phyloP scores from a whole-genome alignment of 306 rosid species.

The Urtica urens region DNA sequence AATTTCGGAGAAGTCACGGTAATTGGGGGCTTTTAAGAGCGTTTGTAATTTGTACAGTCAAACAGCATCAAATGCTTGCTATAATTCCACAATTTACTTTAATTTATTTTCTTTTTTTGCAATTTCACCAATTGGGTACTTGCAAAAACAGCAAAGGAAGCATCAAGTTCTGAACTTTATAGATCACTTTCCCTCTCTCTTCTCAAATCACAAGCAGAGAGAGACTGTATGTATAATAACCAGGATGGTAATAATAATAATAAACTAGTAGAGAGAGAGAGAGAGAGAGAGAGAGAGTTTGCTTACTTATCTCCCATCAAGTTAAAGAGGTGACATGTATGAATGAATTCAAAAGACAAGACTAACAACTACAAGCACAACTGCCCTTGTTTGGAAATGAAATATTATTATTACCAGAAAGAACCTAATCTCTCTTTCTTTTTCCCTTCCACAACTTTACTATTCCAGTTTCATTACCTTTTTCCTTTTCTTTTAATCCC shows the following conservation, averaged over 20 bases:
- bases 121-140: slow-evolving; percentile 37
- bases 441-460: slow-evolving; percentile 27
- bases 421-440: slow-evolving; percentile 45
- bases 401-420: slow-evolving; percentile 72
- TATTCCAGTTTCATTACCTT: slow-evolving; percentile 13
- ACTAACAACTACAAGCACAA: slow-evolving; percentile 84
- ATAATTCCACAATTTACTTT: slow-evolving; percentile 26
- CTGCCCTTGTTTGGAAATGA: slow-evolving; percentile 68
- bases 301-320: slow-evolving; percentile 59
- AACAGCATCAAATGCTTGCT: slow-evolving; percentile 37
- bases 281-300: slow-evolving; percentile 11
- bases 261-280: slow-evolving; percentile 7
- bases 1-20: slow-evolving; percentile 19
- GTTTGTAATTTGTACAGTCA: slow-evolving; percentile 11
- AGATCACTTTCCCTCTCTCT: slow-evolving; percentile 27
- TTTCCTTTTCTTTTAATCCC: neutral
- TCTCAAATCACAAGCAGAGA: no score
- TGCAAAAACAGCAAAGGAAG: slow-evolving; percentile 35
- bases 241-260: no score
- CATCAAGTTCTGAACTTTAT: slow-evolving; percentile 46
- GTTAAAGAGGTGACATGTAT: slow-evolving; percentile 52
- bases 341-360: slow-evolving; percentile 71
- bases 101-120: no score
- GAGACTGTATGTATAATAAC: slow-evolving; percentile 14
- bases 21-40: no score